Conservation (phyloP, 768 basidiomycete genomes). For the Pleurotus djamor region DNA sequence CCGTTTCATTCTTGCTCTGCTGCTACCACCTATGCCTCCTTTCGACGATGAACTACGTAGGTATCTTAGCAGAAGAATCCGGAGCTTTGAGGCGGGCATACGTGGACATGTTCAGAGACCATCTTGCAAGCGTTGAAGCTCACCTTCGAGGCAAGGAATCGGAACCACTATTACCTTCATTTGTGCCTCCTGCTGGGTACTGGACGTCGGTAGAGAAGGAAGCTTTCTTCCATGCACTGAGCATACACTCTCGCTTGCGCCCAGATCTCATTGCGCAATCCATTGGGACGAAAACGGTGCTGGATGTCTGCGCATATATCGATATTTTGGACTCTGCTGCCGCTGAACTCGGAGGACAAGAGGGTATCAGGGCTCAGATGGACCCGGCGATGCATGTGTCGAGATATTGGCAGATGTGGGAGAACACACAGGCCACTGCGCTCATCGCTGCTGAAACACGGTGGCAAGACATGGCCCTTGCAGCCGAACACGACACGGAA, state of each 20-base stretch:
- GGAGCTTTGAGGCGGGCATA: conserved; percentile 13
- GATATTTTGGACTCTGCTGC: conserved; percentile 44
- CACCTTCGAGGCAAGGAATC: conserved; percentile 33
- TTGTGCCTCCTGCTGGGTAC: conserved; percentile 33
- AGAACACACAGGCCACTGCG: conserved; percentile 39
- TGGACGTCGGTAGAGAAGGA: conserved; percentile 76
- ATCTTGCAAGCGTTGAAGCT: conserved; percentile 29
- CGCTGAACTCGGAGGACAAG: conserved; percentile 6
- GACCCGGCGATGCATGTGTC: conserved; percentile 49
- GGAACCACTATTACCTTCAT: conserved; percentile 25
- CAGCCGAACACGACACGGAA: conserved; percentile 16
- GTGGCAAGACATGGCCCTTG: conserved; percentile 20
- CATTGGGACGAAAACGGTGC: conserved; percentile 61
- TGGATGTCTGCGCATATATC: conserved; percentile 74
- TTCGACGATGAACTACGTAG: conserved; percentile 5
- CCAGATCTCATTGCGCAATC: conserved; percentile 75
- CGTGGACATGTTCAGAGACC: conserved; percentile 24
- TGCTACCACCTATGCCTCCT: conserved; percentile 1
- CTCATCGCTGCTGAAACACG: conserved; percentile 23
- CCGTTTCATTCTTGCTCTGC: conserved; percentile 15
- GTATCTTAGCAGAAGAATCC: background rate
- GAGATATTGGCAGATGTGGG: conserved; percentile 43
- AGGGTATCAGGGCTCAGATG: conserved; percentile 14
- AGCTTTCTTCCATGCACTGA: conserved; percentile 67
- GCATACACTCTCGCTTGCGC: conserved; percentile 64